A percentile compares a stretch with the other conserved stretches of the same genome.
Conservation (phyloP, 192 early-diverging fungal species). For the Coemansia pectinata region DNA sequence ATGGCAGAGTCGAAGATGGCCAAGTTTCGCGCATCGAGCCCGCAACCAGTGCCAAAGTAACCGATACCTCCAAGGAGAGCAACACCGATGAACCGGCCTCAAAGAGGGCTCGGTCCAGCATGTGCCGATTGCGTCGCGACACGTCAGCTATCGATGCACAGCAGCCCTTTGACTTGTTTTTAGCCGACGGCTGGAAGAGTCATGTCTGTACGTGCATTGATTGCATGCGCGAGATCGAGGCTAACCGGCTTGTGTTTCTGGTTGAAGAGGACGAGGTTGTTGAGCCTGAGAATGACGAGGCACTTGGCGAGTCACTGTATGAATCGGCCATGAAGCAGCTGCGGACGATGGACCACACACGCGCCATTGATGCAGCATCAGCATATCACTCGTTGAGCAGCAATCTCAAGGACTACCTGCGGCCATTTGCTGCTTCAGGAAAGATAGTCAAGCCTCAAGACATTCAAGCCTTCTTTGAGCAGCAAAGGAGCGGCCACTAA, state of each 20-base stretch:
- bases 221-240: constrained; percentile 57
- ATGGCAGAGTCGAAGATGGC: constrained; percentile 23
- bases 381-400: constrained; percentile 71
- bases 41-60: not conserved
- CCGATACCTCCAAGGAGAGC: not conserved
- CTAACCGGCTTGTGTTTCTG: constrained; percentile 56
- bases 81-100: constrained; percentile 6
- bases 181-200: constrained; percentile 71
- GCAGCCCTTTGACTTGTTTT: constrained; percentile 66
- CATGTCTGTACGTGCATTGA: constrained; percentile 70
- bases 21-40: constrained; percentile 9
- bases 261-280: constrained; percentile 65
- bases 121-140: constrained; percentile 26
- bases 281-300: constrained; percentile 80
- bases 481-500: constrained; percentile 11
- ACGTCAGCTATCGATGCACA: constrained; percentile 31
- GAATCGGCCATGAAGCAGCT: constrained; percentile 78
- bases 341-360: constrained; percentile 66
- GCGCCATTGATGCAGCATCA: constrained; percentile 76
- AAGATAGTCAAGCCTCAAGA: constrained; percentile 73
- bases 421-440: constrained; percentile 72
- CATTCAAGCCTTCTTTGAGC: constrained; percentile 72
- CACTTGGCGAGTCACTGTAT: constrained; percentile 65
- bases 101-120: constrained; percentile 18
- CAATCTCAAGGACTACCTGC: constrained; percentile 68